Percentiles rank a stretch among this genome's conserved stretches.
phyloP scores from a whole-genome alignment of 2,329 filamentous ascomycete genomes.

The Blumeriella jaapii region DNA sequence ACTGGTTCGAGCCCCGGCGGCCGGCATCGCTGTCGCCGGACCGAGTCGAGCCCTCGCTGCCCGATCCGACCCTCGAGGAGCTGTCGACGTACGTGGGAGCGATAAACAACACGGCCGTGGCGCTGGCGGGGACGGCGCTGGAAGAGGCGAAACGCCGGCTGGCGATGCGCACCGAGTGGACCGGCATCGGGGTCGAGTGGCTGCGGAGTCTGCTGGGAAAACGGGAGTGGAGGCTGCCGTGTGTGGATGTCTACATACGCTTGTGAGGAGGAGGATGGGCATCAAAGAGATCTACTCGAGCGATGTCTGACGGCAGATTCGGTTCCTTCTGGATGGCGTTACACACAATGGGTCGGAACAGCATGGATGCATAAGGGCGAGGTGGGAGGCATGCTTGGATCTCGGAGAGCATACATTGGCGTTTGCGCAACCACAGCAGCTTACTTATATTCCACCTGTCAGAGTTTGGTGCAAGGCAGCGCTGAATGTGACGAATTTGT shows the following conservation, averaged over 20 bases:
- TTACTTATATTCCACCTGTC: no score
- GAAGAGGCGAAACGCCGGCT: conserved; percentile 43
- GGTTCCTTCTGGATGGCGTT: conserved; percentile 3
- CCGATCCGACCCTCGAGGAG: conserved; percentile 27
- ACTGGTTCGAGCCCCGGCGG: conserved; percentile 81
- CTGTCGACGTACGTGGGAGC: conserved; percentile 28
- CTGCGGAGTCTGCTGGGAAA: conserved; percentile 67
- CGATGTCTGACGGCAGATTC: conserved; percentile 2
- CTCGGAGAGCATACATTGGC: conserved; percentile 3
- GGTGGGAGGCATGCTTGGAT: conserved; percentile 5
- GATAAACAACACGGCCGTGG: conserved; percentile 58
- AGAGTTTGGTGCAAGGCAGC: no score
- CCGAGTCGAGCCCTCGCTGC: conserved; percentile 18
- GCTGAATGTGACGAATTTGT: no score
- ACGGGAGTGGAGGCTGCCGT: conserved; percentile 83
- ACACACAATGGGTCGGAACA: background rate
- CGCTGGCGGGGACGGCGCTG: conserved; percentile 54
- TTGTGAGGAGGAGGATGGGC: conserved; percentile 39
- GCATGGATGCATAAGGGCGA: conserved; percentile 7
- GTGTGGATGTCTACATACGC: conserved; percentile 76
- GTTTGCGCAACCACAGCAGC: no score
- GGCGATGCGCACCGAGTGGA: conserved; percentile 51
- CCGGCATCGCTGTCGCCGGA: conserved; percentile 15
- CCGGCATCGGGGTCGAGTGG: conserved; percentile 76
- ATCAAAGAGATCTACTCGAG: conserved; percentile 3